Conservation (phyloP, 306 rosid genomes). For the Ormosia semicastrata region DNA sequence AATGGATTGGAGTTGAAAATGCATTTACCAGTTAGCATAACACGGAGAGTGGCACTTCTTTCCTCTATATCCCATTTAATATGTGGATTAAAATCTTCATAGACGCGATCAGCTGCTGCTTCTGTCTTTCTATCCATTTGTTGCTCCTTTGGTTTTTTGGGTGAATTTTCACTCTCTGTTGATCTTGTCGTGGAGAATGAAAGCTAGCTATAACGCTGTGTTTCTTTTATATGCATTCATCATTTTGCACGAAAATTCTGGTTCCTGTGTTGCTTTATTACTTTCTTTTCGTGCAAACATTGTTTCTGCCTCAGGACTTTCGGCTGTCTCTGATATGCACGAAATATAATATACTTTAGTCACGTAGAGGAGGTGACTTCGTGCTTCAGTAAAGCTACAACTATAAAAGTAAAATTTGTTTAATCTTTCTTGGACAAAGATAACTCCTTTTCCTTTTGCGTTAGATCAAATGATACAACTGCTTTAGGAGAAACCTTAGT, state of each 20-base stretch:
- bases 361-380: slow-evolving; percentile 22
- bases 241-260: neutral
- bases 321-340: neutral
- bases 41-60: too few relatives aligned
- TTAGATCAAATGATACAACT: neutral
- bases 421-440: neutral
- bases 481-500: neutral
- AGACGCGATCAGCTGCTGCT: too few relatives aligned
- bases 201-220: neutral
- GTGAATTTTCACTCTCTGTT: neutral
- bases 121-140: too few relatives aligned
- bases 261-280: neutral
- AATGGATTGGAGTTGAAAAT: too few relatives aligned
- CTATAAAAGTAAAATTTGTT: neutral
- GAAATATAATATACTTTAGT: slow-evolving; percentile 37
- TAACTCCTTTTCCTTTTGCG: neutral
- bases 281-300: slow-evolving; percentile 39
- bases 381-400: slow-evolving; percentile 16
- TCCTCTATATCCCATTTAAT: too few relatives aligned
- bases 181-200: neutral
- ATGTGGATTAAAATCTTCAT: too few relatives aligned
- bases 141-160: neutral
- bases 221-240: slow-evolving; percentile 28
- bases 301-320: neutral
- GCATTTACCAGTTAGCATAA: too few relatives aligned